Percentiles rank a stretch among this genome's conserved stretches.
These are phyloP conservation scores for Irpex sp. DNA, from an alignment of 1,284 basidiomycete genomes.

Conservation along the genomic window DNA sequence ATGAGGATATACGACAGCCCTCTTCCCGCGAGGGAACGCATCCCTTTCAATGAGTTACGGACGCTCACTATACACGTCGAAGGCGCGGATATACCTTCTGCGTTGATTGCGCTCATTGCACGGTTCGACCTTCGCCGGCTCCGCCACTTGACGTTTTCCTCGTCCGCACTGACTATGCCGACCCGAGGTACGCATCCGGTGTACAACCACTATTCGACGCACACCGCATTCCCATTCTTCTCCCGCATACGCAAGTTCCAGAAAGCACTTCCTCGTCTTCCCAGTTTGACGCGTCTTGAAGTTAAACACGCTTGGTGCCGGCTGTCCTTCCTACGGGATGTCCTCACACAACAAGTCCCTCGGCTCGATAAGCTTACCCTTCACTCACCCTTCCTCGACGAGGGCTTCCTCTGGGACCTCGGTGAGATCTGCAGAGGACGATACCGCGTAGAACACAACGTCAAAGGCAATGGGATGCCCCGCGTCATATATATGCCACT, in stretches of 20 bases:
- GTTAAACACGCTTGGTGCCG: conserved; percentile 28
- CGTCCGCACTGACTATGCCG: conserved; percentile 7
- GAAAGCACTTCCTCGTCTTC: conserved; percentile 24
- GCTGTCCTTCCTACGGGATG: conserved; percentile 22
- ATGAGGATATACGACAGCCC: neutral
- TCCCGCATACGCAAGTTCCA: conserved; percentile 24
- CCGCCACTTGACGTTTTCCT: conserved; percentile 20
- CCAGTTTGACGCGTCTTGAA: conserved; percentile 21
- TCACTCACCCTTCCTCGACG: conserved; percentile 21
- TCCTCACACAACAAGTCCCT: conserved; percentile 22
- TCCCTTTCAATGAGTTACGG: conserved; percentile 4
- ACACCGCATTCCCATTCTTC: conserved; percentile 7
- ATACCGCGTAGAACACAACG: conserved; percentile 8
- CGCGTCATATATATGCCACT: conserved; percentile 14
- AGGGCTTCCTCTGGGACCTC: conserved; percentile 19
- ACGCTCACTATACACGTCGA: conserved; percentile 16
- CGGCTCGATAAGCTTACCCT: conserved; percentile 24
- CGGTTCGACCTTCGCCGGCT: conserved; percentile 22
- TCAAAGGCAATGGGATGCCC: conserved; percentile 8
- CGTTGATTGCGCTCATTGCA: conserved; percentile 21
- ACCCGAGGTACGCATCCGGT: neutral
- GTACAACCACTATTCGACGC: neutral
- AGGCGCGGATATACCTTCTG: conserved; percentile 25
- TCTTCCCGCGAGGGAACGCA: conserved; percentile 3
- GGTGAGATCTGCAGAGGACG: conserved; percentile 17